These are phyloP conservation scores for Skeletonema menzelii DNA, from an alignment of 108 stramenopile species.

Conservation along the genomic window DNA sequence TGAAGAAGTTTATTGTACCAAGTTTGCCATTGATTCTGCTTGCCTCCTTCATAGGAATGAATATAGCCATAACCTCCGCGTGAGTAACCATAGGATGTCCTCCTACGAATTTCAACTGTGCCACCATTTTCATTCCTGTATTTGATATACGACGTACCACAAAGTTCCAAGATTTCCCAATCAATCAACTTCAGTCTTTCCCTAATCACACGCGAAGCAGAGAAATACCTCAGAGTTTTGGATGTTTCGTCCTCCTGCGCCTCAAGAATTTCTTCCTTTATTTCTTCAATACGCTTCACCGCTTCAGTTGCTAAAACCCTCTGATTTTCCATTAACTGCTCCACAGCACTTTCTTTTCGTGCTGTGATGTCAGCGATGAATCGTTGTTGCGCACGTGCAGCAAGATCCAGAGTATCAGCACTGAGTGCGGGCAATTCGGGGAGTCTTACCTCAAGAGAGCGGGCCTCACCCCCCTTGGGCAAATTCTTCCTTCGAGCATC, in stretches of 20 bases:
- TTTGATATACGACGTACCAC: background rate
- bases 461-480: background rate
- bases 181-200: background rate
- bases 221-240: too few species aligned
- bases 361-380: constrained; percentile 4
- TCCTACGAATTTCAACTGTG: background rate
- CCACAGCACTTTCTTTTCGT: background rate
- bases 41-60: background rate
- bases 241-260: background rate
- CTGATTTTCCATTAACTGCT: constrained; percentile 3
- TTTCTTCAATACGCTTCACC: background rate
- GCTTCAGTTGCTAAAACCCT: background rate
- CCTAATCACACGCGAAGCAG: background rate
- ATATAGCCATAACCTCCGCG: background rate
- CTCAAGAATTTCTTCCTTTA: background rate
- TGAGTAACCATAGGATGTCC: background rate
- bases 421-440: background rate
- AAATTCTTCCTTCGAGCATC: constrained; percentile 6
- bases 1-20: background rate
- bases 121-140: background rate
- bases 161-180: background rate
- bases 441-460: constrained; percentile 7
- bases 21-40: background rate
- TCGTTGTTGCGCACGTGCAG: constrained; percentile 4
- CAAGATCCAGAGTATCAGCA: background rate